Conservation (phyloP, 192 early-diverging fungal species). For the Coemansia sp. region DNA sequence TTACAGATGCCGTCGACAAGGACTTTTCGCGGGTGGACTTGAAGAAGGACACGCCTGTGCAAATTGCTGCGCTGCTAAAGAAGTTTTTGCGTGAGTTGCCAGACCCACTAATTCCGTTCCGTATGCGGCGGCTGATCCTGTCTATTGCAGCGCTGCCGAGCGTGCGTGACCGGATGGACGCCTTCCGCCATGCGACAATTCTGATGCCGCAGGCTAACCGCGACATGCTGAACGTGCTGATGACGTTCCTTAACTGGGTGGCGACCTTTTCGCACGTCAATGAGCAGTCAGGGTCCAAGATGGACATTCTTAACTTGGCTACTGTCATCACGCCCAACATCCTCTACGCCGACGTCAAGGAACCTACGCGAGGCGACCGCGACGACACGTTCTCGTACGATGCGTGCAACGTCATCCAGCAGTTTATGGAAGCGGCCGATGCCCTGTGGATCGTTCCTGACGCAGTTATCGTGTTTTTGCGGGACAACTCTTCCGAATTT, state of each 20-base stretch:
- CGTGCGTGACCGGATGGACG: slow-evolving; percentile 57
- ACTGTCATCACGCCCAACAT: slow-evolving; percentile 95
- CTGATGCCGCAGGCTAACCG: slow-evolving; percentile 89
- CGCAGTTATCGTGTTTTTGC: slow-evolving; percentile 37
- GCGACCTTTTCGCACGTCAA: slow-evolving; percentile 70
- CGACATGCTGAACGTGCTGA: slow-evolving; percentile 89
- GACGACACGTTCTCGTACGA: slow-evolving; percentile 61
- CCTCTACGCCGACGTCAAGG: slow-evolving; percentile 80
- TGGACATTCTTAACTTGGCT: slow-evolving; percentile 89
- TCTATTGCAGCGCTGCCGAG: slow-evolving; percentile 68
- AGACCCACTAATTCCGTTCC: slow-evolving; percentile 90
- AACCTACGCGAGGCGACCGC: slow-evolving; percentile 74
- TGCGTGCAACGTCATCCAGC: slow-evolving; percentile 68
- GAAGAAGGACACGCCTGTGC: slow-evolving; percentile 74
- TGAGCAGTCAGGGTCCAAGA: slow-evolving; percentile 80
- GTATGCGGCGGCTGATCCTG: slow-evolving; percentile 83
- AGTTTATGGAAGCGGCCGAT: slow-evolving; percentile 65
- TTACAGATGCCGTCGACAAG: slow-evolving; percentile 82
- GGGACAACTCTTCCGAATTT: slow-evolving; percentile 45
- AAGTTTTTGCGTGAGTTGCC: slow-evolving; percentile 96
- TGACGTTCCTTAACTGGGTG: slow-evolving; percentile 85
- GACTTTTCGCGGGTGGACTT: slow-evolving; percentile 73
- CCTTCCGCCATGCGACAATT: slow-evolving; percentile 78
- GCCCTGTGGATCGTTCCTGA: slow-evolving; percentile 65
- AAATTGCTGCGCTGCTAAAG: slow-evolving; percentile 92